phyloP scores from a whole-genome alignment of 345 rosid species.

The Populus euphratica region DNA sequence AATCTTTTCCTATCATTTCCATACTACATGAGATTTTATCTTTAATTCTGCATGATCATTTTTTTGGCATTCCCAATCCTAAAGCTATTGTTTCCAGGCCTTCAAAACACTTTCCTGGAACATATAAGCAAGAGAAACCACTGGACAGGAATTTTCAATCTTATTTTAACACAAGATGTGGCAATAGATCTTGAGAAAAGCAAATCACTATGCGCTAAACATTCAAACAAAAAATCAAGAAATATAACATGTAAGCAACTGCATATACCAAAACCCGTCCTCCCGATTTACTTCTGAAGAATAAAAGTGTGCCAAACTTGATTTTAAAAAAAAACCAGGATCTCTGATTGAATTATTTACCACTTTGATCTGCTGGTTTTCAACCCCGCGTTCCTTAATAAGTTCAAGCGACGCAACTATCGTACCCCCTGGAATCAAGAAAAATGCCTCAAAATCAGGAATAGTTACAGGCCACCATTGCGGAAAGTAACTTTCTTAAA shows the following conservation, averaged over 20 bases:
- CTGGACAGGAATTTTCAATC: too few relatives aligned
- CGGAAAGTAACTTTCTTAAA: background rate
- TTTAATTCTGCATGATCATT: background rate
- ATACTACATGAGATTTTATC: background rate
- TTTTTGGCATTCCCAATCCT: background rate
- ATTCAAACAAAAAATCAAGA: background rate
- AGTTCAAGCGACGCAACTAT: constrained; percentile 72
- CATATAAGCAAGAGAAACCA: background rate
- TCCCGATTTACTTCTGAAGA: background rate
- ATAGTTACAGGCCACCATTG: background rate
- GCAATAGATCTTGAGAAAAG: background rate
- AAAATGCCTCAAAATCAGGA: background rate
- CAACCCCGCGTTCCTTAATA: constrained; percentile 63
- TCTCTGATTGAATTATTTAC: constrained; percentile 33
- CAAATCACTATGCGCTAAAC: background rate
- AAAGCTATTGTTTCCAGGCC: background rate
- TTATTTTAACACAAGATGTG: background rate
- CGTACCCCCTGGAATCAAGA: constrained; percentile 66
- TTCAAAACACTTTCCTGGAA: background rate
- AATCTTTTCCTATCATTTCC: background rate
- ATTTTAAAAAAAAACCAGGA: background rate
- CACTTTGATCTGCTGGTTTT: constrained; percentile 82
- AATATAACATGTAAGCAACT: background rate
- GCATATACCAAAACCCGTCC: background rate
- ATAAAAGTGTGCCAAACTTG: background rate